Evolutionary conservation across 2,329 filamentous ascomycete species (phyloP), one percentile per base, ranked within the genome.

Genomic region (Colletotrichum echinochloae): DNA sequence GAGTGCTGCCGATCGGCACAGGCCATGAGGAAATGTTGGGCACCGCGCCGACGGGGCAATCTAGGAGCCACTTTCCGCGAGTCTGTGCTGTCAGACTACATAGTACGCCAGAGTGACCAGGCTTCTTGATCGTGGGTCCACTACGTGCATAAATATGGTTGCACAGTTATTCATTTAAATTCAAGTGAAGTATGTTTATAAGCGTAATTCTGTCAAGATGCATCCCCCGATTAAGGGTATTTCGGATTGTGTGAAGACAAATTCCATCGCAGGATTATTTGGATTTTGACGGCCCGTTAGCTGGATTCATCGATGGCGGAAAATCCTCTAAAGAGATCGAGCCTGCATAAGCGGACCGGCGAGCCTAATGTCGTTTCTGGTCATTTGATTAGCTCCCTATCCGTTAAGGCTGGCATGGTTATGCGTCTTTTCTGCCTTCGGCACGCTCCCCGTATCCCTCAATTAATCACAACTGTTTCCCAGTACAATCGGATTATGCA

Each of bases 1-100:
- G 51, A 62, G 46, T 62, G 30, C 23, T 54, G 44, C 6, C 51
- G 68, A 71, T 71, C 68, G 64, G 59, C 67, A 59, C 64, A 46
- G 52, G 64, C 57, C 65, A 68, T 65, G 39, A 63, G 57, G 37
- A 30, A 30, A 59, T 35, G 68, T 71, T 63, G 59, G 68, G 51
- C 68, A 59, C 52, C 57, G 26, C 20, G 57, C 41, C 23, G 20
- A n/a, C 37, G 55, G 51, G 33, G 44, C 66, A 65, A 60, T 65
- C 48, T 65, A 23, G 30, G 28, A 60, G 54, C 28, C 57, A 57
- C 44, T 46, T 23, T 46, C 20, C 44, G 44, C 28, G 57, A 28
- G 61, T 37, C 52, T 57, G 48, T 59, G 39, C 56, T 16, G 14
- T 46, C 37, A 28, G 44, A 35, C 37, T 26, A 51, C 51, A 9